These are phyloP conservation scores for Schwanniomyces vanrijiae DNA, from an alignment of 805 yeast species.

Conservation along the genomic window DNA sequence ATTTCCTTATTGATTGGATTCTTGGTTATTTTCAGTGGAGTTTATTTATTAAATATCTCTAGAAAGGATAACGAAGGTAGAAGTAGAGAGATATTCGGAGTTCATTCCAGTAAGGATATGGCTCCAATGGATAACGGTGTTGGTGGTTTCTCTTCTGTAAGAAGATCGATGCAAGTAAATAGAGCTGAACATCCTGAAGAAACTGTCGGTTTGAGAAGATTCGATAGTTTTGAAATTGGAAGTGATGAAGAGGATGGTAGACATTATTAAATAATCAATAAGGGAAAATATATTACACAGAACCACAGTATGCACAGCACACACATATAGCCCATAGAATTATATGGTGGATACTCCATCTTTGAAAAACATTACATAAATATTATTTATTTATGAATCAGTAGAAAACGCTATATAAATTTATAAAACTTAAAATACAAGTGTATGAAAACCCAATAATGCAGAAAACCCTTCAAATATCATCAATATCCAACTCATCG, in stretches of 20 bases:
- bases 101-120: slow-evolving; percentile 53
- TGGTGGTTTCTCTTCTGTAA: slow-evolving; percentile 66
- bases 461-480: slow-evolving; percentile 54
- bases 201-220: slow-evolving; percentile 55
- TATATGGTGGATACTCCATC: neutral
- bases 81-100: slow-evolving; percentile 54
- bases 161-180: slow-evolving; percentile 70
- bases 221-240: slow-evolving; percentile 58
- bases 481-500: slow-evolving; percentile 86
- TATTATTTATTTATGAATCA: slow-evolving; percentile 1
- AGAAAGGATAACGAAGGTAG: slow-evolving; percentile 60
- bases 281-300: no score
- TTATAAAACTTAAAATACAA: slow-evolving; percentile 5
- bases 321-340: neutral
- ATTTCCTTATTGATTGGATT: slow-evolving; percentile 83
- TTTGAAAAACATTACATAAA: neutral
- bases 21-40: slow-evolving; percentile 84
- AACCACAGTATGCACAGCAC: no score
- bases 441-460: slow-evolving; percentile 5
- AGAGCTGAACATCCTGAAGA: slow-evolving; percentile 47
- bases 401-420: slow-evolving; percentile 1
- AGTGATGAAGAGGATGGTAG: slow-evolving; percentile 30
- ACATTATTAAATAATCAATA: neutral
- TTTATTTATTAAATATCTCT: slow-evolving; percentile 75
- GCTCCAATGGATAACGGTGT: slow-evolving; percentile 82